Evolutionary conservation across 805 yeast species (phyloP), one percentile per base, ranked within the genome.

Genomic region (Cyberlindnera mississippiensis): DNA sequence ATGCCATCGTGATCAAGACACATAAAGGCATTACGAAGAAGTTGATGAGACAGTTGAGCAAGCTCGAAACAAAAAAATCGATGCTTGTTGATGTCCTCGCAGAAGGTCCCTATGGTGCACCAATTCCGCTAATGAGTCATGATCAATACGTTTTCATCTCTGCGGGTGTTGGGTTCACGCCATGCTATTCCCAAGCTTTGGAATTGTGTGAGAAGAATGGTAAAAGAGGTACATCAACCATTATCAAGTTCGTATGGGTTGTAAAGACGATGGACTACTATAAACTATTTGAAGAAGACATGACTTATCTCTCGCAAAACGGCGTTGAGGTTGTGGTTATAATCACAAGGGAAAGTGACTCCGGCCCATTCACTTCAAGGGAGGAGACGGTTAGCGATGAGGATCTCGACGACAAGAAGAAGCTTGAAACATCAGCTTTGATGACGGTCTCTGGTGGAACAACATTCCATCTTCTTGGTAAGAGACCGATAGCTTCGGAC

Each of bases 21-120:
- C 76, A 76, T 54, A 70, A 69, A 17, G 88, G 87, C 45, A 62
- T 78, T 38, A 78, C 87, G 13, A 68, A 59, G 40, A 64, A 63
- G 27, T 51, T 76, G 19, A 38, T 43, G 45, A 17, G 32, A 2
- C 61, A 68, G 28, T 53, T 63, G 6, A 56, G 61, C 31, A 44
- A 73, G 15, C 30, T 53, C 9, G 53, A 48, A 38, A 46, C 62
- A 44, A 42, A 67, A 44, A 46, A 59, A 28, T 41, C 63, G 28
- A 66, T 62, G 30, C 38, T 49, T 12, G 56, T 68, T 41, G 62
- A 67, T 44, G 69, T 75, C 12, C 56, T 72, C 28, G 56, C 74
- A 4, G 87, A 81, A 52, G 87, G 87, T 0, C 82, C 85, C 4
- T 81, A 81, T 49, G 86, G 86, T 4, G 56, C 61, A 7, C 53